phyloP scores from a whole-genome alignment of 768 basidiomycete species.

The Hygrocybe punicea region DNA sequence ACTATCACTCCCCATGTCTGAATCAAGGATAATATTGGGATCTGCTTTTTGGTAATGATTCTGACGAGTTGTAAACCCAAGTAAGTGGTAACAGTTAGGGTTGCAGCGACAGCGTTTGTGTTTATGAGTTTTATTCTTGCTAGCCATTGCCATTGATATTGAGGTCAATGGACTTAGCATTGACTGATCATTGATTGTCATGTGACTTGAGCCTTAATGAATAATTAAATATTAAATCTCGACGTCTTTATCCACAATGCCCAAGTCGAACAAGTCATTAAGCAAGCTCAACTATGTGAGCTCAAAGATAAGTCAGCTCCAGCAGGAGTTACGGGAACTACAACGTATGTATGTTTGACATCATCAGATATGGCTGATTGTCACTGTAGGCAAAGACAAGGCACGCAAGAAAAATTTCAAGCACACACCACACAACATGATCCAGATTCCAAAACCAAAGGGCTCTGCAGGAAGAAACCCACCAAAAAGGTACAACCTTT shows the following conservation, averaged over 20 bases:
- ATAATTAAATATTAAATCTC: neutral
- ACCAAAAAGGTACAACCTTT: slow-evolving; percentile 2
- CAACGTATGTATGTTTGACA: neutral
- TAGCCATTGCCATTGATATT: neutral
- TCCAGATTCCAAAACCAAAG: neutral
- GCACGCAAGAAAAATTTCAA: neutral
- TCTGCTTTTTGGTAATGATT: neutral
- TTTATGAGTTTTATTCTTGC: neutral
- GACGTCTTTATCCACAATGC: neutral
- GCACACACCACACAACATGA: too few relatives aligned
- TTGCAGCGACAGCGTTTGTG: neutral
- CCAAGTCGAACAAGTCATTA: neutral
- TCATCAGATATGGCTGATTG: neutral
- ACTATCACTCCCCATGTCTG: neutral
- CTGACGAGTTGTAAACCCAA: neutral
- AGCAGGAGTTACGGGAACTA: neutral
- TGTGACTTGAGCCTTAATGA: neutral
- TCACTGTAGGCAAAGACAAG: neutral
- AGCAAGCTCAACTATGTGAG: neutral
- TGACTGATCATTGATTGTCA: neutral
- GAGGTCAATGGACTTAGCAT: neutral
- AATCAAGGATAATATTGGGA: neutral
- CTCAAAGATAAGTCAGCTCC: neutral
- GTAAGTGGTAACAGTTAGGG: neutral
- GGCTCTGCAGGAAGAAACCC: neutral